Conservation (phyloP, 257 asterid genomes). For the Schizonepeta tenuifolia region DNA sequence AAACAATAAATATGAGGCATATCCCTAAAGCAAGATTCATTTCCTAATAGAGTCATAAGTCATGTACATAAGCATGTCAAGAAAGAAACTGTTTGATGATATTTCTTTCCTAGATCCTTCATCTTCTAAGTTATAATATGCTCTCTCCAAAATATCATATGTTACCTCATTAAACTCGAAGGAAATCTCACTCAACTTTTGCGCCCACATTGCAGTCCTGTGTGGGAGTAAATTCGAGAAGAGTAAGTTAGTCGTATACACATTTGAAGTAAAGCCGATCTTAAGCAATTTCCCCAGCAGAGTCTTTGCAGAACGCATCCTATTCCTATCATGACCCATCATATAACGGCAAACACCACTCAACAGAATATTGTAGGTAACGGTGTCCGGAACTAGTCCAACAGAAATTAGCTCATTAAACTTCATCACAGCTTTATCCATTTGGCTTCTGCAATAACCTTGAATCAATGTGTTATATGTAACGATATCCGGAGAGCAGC, state of each 20-base stretch:
- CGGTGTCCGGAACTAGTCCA: constrained; percentile 80
- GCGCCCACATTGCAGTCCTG: constrained; percentile 78
- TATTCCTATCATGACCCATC: constrained; percentile 48
- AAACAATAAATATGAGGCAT: too few species aligned
- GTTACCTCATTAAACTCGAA: constrained; percentile 86
- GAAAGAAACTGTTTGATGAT: constrained; percentile 70
- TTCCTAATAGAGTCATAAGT: constrained; percentile 69
- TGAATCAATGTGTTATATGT: constrained; percentile 83
- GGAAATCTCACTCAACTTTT: constrained; percentile 73
- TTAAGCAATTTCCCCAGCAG: constrained; percentile 83
- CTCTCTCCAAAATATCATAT: constrained; percentile 60
- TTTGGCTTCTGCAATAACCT: constrained; percentile 68
- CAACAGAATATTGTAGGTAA: constrained; percentile 87
- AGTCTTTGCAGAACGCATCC: constrained; percentile 58
- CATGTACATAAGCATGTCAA: constrained; percentile 86
- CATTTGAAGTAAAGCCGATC: constrained; percentile 82
- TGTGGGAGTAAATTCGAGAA: constrained; percentile 76
- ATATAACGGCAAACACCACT: constrained; percentile 72
- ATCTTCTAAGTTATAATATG: constrained; percentile 55
- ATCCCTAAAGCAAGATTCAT: constrained; percentile 16
- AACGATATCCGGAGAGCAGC: constrained; percentile 75
- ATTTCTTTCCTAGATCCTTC: constrained; percentile 45
- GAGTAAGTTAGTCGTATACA: constrained; percentile 69
- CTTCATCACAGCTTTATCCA: constrained; percentile 69
- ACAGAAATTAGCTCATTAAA: constrained; percentile 70